Evolutionary conservation across 163 green algal species (phyloP).

Genomic region (Scenedesmus sp.): DNA sequence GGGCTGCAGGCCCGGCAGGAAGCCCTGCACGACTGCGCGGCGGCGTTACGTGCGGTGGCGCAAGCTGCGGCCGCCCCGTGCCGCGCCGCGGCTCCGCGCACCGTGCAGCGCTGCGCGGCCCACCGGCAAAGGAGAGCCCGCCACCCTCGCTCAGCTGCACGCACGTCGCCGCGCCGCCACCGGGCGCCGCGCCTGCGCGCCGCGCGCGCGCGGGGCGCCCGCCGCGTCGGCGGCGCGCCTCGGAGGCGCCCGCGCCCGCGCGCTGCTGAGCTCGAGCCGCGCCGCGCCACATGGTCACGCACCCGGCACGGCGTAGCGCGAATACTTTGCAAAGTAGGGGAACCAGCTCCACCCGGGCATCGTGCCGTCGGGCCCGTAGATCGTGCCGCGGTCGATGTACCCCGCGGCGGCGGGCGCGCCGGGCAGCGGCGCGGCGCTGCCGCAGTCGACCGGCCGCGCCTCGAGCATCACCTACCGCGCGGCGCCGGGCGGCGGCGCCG

Average conservation of each 20-base stretch:
- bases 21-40: constrained; percentile 11
- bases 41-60: no score
- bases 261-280: not conserved
- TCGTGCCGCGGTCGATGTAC: no score
- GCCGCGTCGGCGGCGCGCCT: not conserved
- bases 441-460: constrained; percentile 34
- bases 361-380: no score
- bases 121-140: constrained; percentile 45
- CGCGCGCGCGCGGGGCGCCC: not conserved
- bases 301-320: constrained; percentile 26
- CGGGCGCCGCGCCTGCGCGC: not conserved
- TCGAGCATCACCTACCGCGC: constrained; percentile 41
- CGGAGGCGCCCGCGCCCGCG: not conserved
- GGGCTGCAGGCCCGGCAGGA: constrained; percentile 16
- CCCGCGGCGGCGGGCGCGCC: no score
- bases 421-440: not conserved
- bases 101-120: no score
- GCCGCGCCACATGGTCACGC: not conserved
- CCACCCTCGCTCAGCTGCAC: constrained; percentile 14
- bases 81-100: no score
- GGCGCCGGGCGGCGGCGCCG: no score
- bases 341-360: constrained; percentile 17
- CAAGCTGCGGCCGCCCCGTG: no score
- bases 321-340: constrained; percentile 32
- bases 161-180: constrained; percentile 11